Conservation (phyloP, 495 filamentous ascomycete species). For the Lophium mytilinum region DNA sequence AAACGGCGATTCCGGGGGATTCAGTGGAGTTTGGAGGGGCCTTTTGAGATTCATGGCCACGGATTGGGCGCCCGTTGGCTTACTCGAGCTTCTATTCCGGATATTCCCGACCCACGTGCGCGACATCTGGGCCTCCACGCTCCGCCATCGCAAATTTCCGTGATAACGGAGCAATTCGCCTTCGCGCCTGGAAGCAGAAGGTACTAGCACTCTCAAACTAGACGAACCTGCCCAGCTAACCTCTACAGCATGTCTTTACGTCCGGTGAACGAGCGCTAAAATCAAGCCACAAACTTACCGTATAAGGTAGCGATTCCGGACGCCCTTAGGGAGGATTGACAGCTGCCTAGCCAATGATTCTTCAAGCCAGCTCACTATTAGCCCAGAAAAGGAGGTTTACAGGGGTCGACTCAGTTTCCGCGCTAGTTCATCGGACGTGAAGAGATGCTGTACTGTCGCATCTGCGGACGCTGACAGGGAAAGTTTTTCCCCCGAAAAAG, state of each 20-base stretch:
- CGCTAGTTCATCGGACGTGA: too few species aligned
- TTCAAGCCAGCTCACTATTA: too few species aligned
- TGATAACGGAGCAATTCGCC: background rate
- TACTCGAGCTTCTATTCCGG: background rate
- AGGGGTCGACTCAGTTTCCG: too few species aligned
- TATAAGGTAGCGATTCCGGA: too few species aligned
- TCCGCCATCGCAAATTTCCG: background rate
- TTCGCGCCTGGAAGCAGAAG: background rate
- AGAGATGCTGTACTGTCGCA: too few species aligned
- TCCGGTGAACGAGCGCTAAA: too few species aligned
- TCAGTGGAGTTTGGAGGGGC: background rate
- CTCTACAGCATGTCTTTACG: too few species aligned
- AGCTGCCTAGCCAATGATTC: too few species aligned
- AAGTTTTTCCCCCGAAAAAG: background rate
- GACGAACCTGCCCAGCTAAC: background rate
- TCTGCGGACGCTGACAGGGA: background rate
- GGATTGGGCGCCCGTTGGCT: background rate
- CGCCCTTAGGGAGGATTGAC: too few species aligned
- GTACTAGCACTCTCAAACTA: background rate
- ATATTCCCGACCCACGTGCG: background rate
- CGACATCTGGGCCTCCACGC: background rate
- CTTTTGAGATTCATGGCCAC: background rate
- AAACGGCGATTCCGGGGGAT: background rate
- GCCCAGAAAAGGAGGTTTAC: too few species aligned
- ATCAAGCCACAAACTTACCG: too few species aligned